phyloP scores from a whole-genome alignment of 2,329 filamentous ascomycete species.

The Furcasterigmium furcatum region DNA sequence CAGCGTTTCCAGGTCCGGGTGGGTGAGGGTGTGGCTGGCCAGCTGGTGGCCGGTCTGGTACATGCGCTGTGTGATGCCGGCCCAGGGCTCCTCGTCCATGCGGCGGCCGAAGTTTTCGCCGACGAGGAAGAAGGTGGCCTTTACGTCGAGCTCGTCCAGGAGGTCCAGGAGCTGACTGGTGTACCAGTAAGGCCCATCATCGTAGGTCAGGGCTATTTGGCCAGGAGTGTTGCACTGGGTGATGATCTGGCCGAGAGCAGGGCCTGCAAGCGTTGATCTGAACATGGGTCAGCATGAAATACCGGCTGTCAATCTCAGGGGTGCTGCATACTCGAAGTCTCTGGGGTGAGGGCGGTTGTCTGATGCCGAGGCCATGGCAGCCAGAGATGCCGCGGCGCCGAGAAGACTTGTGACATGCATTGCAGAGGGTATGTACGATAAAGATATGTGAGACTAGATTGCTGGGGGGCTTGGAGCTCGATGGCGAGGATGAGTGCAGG shows the following conservation, averaged over 20 bases:
- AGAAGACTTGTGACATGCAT: background rate
- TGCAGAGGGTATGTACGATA: background rate
- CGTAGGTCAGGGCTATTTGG: conserved; percentile 41
- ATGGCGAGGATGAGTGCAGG: no score
- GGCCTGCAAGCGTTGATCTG: background rate
- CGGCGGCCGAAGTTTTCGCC: conserved; percentile 37
- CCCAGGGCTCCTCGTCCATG: conserved; percentile 33
- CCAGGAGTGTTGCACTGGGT: conserved; percentile 27
- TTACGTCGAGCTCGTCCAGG: conserved; percentile 23
- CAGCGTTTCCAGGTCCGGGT: conserved; percentile 35
- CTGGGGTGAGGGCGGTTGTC: no score
- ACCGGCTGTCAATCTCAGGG: no score
- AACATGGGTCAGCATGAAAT: no score
- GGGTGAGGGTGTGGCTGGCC: conserved; percentile 34
- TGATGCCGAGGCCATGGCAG: no score
- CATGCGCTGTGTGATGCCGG: conserved; percentile 34
- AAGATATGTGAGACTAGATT: background rate
- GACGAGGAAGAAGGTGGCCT: conserved; percentile 39
- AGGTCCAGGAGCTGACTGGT: conserved; percentile 37
- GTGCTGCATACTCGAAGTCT: no score
- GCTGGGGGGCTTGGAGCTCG: no score
- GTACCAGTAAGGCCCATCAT: conserved; percentile 41
- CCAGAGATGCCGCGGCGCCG: no score
- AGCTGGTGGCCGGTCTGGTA: conserved; percentile 39
- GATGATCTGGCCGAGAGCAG: conserved; percentile 5